These are phyloP conservation scores for Xylaria telfairii DNA, from an alignment of 495 filamentous ascomycete genomes.

Conservation along the genomic window DNA sequence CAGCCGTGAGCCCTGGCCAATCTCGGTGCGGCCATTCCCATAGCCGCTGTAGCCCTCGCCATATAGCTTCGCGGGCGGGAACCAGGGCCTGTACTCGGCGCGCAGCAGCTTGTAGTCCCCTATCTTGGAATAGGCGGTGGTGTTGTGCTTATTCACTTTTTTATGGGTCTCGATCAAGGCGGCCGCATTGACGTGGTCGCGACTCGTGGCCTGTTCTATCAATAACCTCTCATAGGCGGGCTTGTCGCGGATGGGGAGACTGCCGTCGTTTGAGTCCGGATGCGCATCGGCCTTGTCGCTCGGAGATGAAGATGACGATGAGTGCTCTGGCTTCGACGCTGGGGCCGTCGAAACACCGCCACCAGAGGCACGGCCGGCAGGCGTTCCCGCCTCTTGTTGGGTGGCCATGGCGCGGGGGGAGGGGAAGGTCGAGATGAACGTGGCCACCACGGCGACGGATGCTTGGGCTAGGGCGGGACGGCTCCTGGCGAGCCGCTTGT, in stretches of 20 bases:
- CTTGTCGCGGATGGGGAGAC: conserved; percentile 49
- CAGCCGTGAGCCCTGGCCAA: conserved; percentile 56
- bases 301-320: conserved; percentile 40
- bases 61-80: conserved; percentile 54
- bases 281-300: conserved; percentile 41
- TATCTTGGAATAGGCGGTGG: conserved; percentile 45
- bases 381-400: conserved; percentile 36
- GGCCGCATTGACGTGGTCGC: conserved; percentile 73
- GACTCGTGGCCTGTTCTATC: conserved; percentile 77
- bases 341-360: conserved; percentile 24
- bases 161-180: conserved; percentile 58
- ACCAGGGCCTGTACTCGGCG: conserved; percentile 53
- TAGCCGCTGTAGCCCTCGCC: conserved; percentile 89
- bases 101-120: conserved; percentile 59
- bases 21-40: conserved; percentile 83
- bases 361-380: conserved; percentile 18
- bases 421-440: not conserved
- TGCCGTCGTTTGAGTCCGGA: conserved; percentile 30
- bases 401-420: conserved; percentile 33
- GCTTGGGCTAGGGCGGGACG: conserved; percentile 2
- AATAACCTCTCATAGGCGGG: conserved; percentile 61
- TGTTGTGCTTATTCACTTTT: conserved; percentile 46
- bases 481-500: conserved; percentile 16
- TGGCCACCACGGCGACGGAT: conserved; percentile 20
- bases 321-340: conserved; percentile 36